A percentile compares a stretch with the other conserved stretches of the same genome.
Evolutionary conservation across 352 stramenopile genomes (phyloP).

Genomic region (Aphanomyces euteiches): DNA sequence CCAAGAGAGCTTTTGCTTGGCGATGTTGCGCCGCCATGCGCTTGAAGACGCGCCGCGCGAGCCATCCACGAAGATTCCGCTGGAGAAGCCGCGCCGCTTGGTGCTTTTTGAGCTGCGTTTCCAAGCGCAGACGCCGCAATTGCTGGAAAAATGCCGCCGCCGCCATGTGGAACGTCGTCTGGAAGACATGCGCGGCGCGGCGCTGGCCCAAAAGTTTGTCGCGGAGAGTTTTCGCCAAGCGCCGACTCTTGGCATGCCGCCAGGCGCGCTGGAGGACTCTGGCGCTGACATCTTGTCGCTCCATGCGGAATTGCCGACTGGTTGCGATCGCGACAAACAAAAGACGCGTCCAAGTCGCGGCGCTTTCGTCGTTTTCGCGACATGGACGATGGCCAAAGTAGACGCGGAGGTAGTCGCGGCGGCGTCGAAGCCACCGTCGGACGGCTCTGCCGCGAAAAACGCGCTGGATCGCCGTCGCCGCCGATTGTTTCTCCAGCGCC

Average conservation of each 20-base stretch:
- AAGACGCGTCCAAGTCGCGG: background rate
- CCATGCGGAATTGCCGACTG: background rate
- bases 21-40: background rate
- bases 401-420: constrained; percentile 15
- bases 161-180: constrained; percentile 8
- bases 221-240: background rate
- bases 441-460: background rate
- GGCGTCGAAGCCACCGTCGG: background rate
- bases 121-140: background rate
- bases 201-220: background rate
- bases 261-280: constrained; percentile 46
- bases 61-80: constrained; percentile 20
- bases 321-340: background rate
- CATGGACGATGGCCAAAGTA: background rate
- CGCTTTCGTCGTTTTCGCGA: background rate
- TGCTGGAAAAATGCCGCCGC: constrained; percentile 7
- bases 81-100: background rate
- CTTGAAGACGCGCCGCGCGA: constrained; percentile 15
- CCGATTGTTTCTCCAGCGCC: background rate
- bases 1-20: background rate
- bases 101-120: background rate
- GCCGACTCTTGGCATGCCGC: constrained; percentile 11
- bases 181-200: background rate
- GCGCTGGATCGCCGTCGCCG: background rate
- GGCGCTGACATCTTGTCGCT: constrained; percentile 37